A percentile compares a stretch with the other conserved stretches of the same genome.
phyloP scores from a whole-genome alignment of 495 filamentous ascomycete genomes.

The Rostrohypoxylon terebratum region DNA sequence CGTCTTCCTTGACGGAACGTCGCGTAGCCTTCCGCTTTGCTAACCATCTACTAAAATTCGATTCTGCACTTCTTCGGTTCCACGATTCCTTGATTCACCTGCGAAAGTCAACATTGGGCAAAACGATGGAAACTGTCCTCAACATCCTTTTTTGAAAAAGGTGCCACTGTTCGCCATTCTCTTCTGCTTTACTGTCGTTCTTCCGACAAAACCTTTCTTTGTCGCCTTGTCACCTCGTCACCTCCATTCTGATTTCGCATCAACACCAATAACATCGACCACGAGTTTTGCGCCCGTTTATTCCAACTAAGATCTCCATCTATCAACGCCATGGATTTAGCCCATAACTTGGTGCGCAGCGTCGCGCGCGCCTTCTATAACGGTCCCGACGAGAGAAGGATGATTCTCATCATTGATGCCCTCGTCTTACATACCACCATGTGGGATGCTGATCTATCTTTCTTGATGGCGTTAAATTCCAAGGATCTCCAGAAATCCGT shows the following conservation, averaged over 20 bases:
- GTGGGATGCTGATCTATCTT: slow-evolving; percentile 86
- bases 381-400: slow-evolving; percentile 70
- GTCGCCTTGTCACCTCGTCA: background rate
- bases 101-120: background rate
- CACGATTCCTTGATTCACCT: background rate
- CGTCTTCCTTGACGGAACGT: slow-evolving; percentile 31
- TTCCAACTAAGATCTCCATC: background rate
- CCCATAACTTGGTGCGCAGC: slow-evolving; percentile 86
- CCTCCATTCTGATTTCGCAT: background rate
- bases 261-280: background rate
- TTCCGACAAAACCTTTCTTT: background rate
- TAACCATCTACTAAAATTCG: background rate
- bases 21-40: slow-evolving; percentile 18
- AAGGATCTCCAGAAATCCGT: slow-evolving; percentile 92
- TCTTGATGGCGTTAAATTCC: slow-evolving; percentile 83
- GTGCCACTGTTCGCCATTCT: slow-evolving; percentile 17
- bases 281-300: background rate
- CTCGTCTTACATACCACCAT: slow-evolving; percentile 90
- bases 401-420: slow-evolving; percentile 91
- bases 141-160: slow-evolving; percentile 12
- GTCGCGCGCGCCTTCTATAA: slow-evolving; percentile 90
- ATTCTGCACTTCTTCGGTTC: background rate
- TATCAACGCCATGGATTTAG: slow-evolving; percentile 75
- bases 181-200: background rate
- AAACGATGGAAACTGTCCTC: slow-evolving; percentile 23